These are phyloP conservation scores for Colletotrichum coccodes DNA, from an alignment of 2,329 filamentous ascomycete genomes.

Conservation along the genomic window DNA sequence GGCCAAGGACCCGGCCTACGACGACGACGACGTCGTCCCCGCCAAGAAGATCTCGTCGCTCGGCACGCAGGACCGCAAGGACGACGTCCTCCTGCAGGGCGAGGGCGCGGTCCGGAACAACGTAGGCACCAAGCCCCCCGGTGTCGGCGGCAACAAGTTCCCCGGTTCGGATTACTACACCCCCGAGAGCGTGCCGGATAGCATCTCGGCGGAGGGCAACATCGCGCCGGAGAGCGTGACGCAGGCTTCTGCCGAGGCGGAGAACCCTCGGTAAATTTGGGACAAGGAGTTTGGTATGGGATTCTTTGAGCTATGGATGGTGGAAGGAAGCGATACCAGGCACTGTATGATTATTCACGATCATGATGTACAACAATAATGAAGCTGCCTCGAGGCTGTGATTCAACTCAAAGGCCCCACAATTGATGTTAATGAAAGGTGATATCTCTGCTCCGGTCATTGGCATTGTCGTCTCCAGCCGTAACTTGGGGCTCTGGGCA, in stretches of 20 bases:
- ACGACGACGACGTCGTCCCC: conserved; percentile 49
- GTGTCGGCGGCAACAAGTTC: conserved; percentile 49
- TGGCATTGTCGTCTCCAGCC: too few species aligned
- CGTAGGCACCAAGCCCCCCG: conserved; percentile 46
- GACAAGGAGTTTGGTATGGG: background rate
- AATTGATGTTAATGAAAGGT: background rate
- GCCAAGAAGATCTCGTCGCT: conserved; percentile 33
- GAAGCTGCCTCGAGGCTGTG: background rate
- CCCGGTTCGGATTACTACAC: conserved; percentile 53
- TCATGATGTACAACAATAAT: conserved; percentile 22
- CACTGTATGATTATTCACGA: conserved; percentile 12
- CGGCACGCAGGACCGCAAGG: conserved; percentile 22
- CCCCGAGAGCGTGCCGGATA: conserved; percentile 53
- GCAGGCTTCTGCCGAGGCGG: conserved; percentile 44
- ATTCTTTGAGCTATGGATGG: background rate
- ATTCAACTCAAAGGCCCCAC: too few species aligned
- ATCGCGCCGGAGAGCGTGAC: conserved; percentile 53
- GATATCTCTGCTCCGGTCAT: too few species aligned
- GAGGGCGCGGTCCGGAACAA: conserved; percentile 50
- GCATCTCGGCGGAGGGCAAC: conserved; percentile 45
- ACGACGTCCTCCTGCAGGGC: conserved; percentile 40
- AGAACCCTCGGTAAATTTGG: conserved; percentile 29
- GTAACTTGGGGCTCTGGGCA: too few species aligned
- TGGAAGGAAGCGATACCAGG: conserved; percentile 5
- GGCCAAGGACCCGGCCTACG: conserved; percentile 42